Percentiles rank a stretch among this genome's conserved stretches.
These are phyloP conservation scores for Pichia sp. DNA, from an alignment of 1,139 yeast species.

Conservation along the genomic window DNA sequence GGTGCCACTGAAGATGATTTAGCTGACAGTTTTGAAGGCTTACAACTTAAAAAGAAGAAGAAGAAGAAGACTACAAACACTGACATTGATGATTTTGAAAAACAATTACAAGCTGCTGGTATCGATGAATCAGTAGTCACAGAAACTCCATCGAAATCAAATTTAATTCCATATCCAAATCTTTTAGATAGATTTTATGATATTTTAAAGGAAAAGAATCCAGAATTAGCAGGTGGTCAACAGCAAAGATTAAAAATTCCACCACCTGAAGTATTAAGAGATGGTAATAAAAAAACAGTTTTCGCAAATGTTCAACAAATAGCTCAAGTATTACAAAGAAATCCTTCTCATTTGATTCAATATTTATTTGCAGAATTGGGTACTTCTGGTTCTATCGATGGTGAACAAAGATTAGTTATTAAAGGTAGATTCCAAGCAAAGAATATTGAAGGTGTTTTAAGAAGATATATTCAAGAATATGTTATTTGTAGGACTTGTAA, in stretches of 20 bases:
- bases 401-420: slow-evolving; percentile 90
- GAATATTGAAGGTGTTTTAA: slow-evolving; percentile 91
- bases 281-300: slow-evolving; percentile 92
- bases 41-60: slow-evolving; percentile 54
- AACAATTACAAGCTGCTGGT: slow-evolving; percentile 87
- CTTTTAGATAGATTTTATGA: slow-evolving; percentile 78
- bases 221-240: slow-evolving; percentile 96
- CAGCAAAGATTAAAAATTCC: slow-evolving; percentile 94
- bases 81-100: slow-evolving; percentile 74
- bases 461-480: slow-evolving; percentile 94
- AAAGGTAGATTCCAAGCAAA: slow-evolving; percentile 98
- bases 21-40: slow-evolving; percentile 61
- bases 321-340: slow-evolving; percentile 89
- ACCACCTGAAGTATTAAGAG: slow-evolving; percentile 95
- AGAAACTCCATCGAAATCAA: slow-evolving; percentile 30
- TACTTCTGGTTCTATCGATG: slow-evolving; percentile 98
- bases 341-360: slow-evolving; percentile 94
- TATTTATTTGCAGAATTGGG: slow-evolving; percentile 97
- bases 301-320: slow-evolving; percentile 95
- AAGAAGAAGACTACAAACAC: slow-evolving; percentile 69
- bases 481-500: slow-evolving; percentile 99
- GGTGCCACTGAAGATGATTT: slow-evolving; percentile 48
- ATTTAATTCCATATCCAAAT: slow-evolving; percentile 70
- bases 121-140: slow-evolving; percentile 40
- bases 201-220: slow-evolving; percentile 86